These are phyloP conservation scores for Chloris gayana DNA, from an alignment of 176 grass and related monocot genomes.

Conservation along the genomic window DNA sequence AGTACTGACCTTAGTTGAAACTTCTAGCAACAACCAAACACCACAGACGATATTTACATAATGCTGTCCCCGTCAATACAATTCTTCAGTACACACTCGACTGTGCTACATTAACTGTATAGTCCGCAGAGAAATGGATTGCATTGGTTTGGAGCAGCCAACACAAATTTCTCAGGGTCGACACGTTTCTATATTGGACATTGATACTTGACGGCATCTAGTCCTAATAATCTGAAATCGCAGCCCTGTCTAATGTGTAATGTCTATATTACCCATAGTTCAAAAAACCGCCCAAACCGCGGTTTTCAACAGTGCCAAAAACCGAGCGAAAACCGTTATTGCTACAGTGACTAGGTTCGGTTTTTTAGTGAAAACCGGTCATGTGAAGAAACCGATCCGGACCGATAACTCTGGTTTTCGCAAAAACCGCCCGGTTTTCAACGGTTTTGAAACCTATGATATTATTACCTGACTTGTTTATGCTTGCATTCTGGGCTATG, in stretches of 20 bases:
- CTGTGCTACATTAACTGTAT: slow-evolving; percentile 1
- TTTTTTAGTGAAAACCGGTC: too few species aligned
- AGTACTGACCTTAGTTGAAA: background rate
- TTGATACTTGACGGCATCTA: background rate
- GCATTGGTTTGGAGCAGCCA: background rate
- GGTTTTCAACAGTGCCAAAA: too few species aligned
- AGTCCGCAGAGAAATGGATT: background rate
- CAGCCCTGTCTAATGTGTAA: background rate
- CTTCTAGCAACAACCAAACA: background rate
- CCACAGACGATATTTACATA: background rate
- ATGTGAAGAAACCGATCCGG: too few species aligned
- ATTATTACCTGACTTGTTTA: background rate
- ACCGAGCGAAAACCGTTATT: too few species aligned
- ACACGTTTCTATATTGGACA: background rate
- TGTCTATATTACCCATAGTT: background rate
- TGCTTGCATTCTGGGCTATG: background rate
- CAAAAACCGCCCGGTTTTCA: too few species aligned
- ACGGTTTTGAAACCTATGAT: too few species aligned
- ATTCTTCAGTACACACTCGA: background rate
- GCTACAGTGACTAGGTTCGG: too few species aligned
- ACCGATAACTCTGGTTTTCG: too few species aligned
- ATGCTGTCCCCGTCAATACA: background rate
- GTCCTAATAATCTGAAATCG: background rate
- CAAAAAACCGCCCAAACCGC: too few species aligned
- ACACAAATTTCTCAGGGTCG: background rate